A percentile compares a stretch with the other conserved stretches of the same genome.
These are phyloP conservation scores for Penicillium mononematosum DNA, from an alignment of 495 filamentous ascomycete genomes.

Conservation along the genomic window DNA sequence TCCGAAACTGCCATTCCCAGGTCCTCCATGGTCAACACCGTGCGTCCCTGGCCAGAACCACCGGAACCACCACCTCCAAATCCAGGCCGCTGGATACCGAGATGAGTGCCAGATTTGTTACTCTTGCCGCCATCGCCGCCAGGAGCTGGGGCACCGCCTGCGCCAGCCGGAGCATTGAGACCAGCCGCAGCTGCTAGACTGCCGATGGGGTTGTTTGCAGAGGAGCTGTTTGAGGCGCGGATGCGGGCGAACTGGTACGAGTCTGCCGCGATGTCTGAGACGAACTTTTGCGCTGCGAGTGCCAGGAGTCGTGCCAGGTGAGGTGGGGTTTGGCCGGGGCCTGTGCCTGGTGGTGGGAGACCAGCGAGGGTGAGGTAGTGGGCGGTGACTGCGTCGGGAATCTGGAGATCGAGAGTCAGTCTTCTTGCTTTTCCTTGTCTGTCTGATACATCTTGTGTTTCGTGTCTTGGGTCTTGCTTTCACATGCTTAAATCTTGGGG, in stretches of 20 bases:
- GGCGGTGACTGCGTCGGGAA: slow-evolving; percentile 94
- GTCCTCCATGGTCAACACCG: slow-evolving; percentile 98
- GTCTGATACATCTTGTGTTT: neutral
- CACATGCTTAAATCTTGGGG: neutral
- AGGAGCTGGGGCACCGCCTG: slow-evolving; percentile 50
- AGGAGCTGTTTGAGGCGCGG: slow-evolving; percentile 81
- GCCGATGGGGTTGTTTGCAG: slow-evolving; percentile 82
- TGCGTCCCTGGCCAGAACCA: slow-evolving; percentile 79
- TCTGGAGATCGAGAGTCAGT: slow-evolving; percentile 53
- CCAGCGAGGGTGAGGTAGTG: slow-evolving; percentile 97
- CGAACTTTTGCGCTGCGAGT: slow-evolving; percentile 95
- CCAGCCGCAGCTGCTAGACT: slow-evolving; percentile 77
- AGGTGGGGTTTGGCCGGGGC: slow-evolving; percentile 76
- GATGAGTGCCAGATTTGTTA: slow-evolving; percentile 60
- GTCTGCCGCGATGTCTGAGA: slow-evolving; percentile 95
- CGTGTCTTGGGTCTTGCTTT: neutral
- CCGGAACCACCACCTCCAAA: slow-evolving; percentile 92
- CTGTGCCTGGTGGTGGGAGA: slow-evolving; percentile 80
- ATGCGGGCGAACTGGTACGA: slow-evolving; percentile 97
- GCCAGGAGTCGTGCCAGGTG: slow-evolving; percentile 90
- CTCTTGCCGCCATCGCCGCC: slow-evolving; percentile 56
- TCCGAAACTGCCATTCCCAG: slow-evolving; percentile 95
- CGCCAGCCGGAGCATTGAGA: slow-evolving; percentile 58
- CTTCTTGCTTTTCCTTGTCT: slow-evolving; percentile 6
- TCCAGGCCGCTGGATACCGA: slow-evolving; percentile 87